These are phyloP conservation scores for Alternaria sp. DNA, from an alignment of 2,329 filamentous ascomycete genomes.

Conservation along the genomic window DNA sequence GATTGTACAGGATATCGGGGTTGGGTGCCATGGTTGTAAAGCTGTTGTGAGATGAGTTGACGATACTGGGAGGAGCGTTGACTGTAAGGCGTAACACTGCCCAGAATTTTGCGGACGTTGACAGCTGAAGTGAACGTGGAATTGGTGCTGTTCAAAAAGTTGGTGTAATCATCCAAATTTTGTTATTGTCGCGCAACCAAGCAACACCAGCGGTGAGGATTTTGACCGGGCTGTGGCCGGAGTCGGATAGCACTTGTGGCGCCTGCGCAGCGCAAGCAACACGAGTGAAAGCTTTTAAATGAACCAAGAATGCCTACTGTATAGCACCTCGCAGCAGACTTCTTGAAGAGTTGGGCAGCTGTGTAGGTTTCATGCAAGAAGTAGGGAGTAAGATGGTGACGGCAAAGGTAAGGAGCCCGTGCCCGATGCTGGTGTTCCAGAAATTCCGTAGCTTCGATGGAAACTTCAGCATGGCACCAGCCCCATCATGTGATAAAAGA, in stretches of 20 bases:
- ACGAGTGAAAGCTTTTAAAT: background rate
- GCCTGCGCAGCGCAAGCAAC: slow-evolving; percentile 3
- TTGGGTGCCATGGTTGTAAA: slow-evolving; percentile 17
- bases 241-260: slow-evolving; percentile 6
- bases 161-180: background rate
- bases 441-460: slow-evolving; percentile 18
- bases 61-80: background rate
- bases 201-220: slow-evolving; percentile 13
- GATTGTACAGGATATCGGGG: slow-evolving; percentile 1
- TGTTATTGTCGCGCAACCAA: slow-evolving; percentile 14
- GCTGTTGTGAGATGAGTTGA: background rate
- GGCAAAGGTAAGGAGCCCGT: slow-evolving; percentile 13
- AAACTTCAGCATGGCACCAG: slow-evolving; percentile 12
- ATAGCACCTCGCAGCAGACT: background rate
- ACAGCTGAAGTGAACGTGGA: background rate
- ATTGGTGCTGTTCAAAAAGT: background rate
- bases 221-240: slow-evolving; percentile 14
- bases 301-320: background rate
- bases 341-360: background rate
- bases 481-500: slow-evolving; percentile 13
- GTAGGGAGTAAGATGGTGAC: slow-evolving; percentile 9
- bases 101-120: background rate
- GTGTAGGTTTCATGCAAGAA: slow-evolving; percentile 2
- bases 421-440: slow-evolving; percentile 16
- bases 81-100: background rate